Percentiles rank a stretch among this genome's conserved stretches.
Evolutionary conservation across 129 eudicot species (phyloP).

Genomic region (Escallonia herrerae): DNA sequence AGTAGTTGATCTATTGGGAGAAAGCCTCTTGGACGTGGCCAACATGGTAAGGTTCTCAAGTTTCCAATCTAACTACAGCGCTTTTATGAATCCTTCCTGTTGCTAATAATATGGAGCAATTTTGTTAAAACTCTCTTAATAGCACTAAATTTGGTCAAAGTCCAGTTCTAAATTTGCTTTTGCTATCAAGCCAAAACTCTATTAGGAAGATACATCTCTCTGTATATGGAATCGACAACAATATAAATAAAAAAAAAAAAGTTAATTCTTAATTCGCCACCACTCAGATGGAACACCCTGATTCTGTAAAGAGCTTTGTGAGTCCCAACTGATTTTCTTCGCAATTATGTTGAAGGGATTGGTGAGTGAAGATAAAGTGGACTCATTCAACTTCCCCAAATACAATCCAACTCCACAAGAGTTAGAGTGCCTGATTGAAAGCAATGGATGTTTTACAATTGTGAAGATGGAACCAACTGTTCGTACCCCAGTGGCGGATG

Average conservation of each 20-base stretch:
- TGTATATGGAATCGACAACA: too few species aligned
- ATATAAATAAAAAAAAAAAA: background rate
- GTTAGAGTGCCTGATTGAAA: slow-evolving; percentile 10
- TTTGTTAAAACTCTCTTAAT: too few species aligned
- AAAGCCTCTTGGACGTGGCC: background rate
- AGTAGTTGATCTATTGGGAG: background rate
- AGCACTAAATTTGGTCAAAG: too few species aligned
- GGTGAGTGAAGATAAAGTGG: slow-evolving; percentile 16
- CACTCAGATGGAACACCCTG: background rate
- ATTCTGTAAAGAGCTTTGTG: background rate
- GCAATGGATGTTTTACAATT: slow-evolving; percentile 9
- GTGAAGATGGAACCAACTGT: slow-evolving; percentile 12
- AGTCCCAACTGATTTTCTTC: background rate
- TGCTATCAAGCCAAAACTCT: too few species aligned
- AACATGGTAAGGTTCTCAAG: too few species aligned
- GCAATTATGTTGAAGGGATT: slow-evolving; percentile 9
- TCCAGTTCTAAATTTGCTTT: too few species aligned
- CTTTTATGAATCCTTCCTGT: too few species aligned
- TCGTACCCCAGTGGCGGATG: background rate
- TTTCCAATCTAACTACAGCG: too few species aligned
- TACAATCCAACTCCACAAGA: slow-evolving; percentile 18
- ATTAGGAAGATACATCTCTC: too few species aligned
- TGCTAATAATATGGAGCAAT: too few species aligned
- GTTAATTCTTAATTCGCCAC: background rate
- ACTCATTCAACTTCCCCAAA: slow-evolving; percentile 21